phyloP scores from a whole-genome alignment of 495 filamentous ascomycete species.

The Glonium stellatum region DNA sequence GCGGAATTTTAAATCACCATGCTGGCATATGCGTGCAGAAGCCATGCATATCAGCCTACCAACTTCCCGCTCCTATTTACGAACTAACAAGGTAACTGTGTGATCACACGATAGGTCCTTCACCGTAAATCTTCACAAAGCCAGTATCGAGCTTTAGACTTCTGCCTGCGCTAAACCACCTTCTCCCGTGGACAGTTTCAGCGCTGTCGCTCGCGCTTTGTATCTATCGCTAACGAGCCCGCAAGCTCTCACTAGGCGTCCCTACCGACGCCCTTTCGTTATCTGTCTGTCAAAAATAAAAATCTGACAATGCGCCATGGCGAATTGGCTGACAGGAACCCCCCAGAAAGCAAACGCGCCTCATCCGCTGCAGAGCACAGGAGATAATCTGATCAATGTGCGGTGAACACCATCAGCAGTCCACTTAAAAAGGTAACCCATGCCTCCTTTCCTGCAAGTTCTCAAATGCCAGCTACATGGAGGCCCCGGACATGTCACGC shows the following conservation, averaged over 20 bases:
- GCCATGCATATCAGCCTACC: background rate
- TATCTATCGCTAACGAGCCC: background rate
- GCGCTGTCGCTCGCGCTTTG: too few species aligned
- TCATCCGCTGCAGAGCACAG: constrained; percentile 6
- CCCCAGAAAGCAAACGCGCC: constrained; percentile 1
- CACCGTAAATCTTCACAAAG: background rate
- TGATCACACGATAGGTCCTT: background rate
- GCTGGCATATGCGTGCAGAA: background rate
- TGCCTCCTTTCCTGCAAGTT: background rate
- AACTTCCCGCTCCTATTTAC: background rate
- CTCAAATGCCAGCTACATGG: background rate
- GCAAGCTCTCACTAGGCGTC: background rate
- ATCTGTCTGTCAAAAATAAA: background rate
- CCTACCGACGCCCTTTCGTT: background rate
- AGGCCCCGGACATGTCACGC: background rate
- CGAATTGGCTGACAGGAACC: background rate
- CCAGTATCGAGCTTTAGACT: too few species aligned
- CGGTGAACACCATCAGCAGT: background rate
- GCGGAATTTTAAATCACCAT: background rate
- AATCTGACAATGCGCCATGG: background rate
- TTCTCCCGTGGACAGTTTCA: background rate
- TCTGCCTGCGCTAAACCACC: background rate
- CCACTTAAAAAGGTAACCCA: background rate
- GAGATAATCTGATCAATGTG: background rate
- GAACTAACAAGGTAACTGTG: background rate